Evolutionary conservation across 2,329 filamentous ascomycete genomes (phyloP), one percentile per base, ranked within the genome.

Genomic region (Fusarium sp.): DNA sequence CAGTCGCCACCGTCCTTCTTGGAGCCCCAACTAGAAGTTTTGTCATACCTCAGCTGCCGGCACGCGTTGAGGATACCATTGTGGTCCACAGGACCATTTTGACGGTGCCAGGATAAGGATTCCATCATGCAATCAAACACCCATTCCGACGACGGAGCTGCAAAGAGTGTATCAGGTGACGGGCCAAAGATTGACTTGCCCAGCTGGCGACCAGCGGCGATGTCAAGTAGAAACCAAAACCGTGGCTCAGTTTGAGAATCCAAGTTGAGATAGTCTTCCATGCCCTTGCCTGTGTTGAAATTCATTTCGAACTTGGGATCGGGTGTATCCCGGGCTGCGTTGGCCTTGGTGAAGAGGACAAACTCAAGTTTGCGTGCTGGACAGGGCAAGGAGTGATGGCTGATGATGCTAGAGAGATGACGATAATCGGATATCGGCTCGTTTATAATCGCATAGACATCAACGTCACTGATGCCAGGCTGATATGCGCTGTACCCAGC

Each of bases 141-240:
- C 53, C 69, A 71, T 1, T 27, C 20, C 1, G 35, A 16, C 0
- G 62, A 57, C 7, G 70, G 29, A 1, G 42, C 56, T 0, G 31
- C 67, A 46, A 71, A 71, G 0, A 44, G 46, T 2, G 66, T 31
- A 11, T 29, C n/a, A 2, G 27, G 29, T 0, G 31, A 0, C 7
- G 55, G 24, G 0, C 69, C 69, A 12, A 62, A 29, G 2, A 70
- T 22, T 4, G 62, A 51, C 6, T 58, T 42, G 12, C 67, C 69
- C 0, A 65, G 36, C 22, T 70, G 14, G 0, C 58, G 67, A 1
- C 69, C 69, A 40, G 66, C 69, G 0, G 66, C 51, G 5, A 70
- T 71, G 4, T 71, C 69, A 0, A 71, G 67, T 4, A 71, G 4
- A 6, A 71, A 71, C 69, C 69, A 71, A 17, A 70, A 63, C 0